Evolutionary conservation across 2,329 filamentous ascomycete species (phyloP).

Genomic region (Sporothrix sp.): DNA sequence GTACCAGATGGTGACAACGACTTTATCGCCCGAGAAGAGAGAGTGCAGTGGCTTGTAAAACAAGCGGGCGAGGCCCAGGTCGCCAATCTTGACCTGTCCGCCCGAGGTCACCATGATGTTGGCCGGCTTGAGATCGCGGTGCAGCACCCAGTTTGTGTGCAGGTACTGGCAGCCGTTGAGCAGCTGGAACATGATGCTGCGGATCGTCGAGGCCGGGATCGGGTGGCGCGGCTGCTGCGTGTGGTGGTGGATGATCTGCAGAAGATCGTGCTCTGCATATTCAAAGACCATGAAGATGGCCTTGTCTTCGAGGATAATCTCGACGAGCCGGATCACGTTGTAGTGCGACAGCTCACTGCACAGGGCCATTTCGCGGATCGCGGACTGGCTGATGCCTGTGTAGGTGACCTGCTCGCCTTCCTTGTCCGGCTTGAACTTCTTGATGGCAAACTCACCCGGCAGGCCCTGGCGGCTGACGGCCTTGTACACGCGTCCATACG

Average conservation of each 20-base stretch:
- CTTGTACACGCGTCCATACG: slow-evolving; percentile 97
- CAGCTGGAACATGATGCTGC: slow-evolving; percentile 91
- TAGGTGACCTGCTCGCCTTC: slow-evolving; percentile 92
- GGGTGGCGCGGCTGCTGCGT: slow-evolving; percentile 79
- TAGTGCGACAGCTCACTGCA: slow-evolving; percentile 84
- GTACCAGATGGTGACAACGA: slow-evolving; percentile 99
- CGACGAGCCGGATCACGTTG: slow-evolving; percentile 83
- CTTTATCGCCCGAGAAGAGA: slow-evolving; percentile 89
- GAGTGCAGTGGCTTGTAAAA: slow-evolving; percentile 92
- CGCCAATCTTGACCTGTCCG: slow-evolving; percentile 89
- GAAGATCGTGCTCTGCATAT: slow-evolving; percentile 91
- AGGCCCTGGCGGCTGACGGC: slow-evolving; percentile 66
- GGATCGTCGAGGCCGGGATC: slow-evolving; percentile 80
- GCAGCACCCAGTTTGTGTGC: slow-evolving; percentile 93
- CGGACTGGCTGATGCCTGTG: slow-evolving; percentile 94
- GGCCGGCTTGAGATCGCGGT: slow-evolving; percentile 92
- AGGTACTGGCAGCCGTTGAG: slow-evolving; percentile 91
- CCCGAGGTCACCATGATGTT: slow-evolving; percentile 96
- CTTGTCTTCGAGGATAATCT: slow-evolving; percentile 97
- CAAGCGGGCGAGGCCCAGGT: slow-evolving; percentile 80
- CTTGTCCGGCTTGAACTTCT: slow-evolving; percentile 99
- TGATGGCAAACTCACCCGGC: slow-evolving; percentile 87
- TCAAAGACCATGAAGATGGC: slow-evolving; percentile 99
- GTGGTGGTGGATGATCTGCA: slow-evolving; percentile 98
- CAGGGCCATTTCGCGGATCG: slow-evolving; percentile 92